Evolutionary conservation across 345 rosid species (phyloP).

Genomic region (Bruguiera gymnorhiza): DNA sequence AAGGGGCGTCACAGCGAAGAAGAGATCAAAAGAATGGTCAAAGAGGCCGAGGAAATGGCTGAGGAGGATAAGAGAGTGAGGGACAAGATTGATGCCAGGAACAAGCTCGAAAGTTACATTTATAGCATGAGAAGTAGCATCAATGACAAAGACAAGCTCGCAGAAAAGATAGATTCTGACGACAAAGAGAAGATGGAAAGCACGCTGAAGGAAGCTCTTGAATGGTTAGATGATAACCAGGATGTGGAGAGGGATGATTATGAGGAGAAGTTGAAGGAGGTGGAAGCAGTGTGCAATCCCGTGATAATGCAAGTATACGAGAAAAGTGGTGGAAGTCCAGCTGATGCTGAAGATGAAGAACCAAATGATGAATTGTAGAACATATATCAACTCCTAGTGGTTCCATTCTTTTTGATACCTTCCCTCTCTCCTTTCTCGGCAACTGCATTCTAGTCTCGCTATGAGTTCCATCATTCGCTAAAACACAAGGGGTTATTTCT

Average conservation of each 20-base stretch:
- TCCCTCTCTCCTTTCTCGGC: background rate
- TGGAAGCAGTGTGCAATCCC: conserved; percentile 51
- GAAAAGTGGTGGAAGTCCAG: conserved; percentile 32
- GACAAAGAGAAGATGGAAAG: conserved; percentile 50
- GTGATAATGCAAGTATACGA: conserved; percentile 47
- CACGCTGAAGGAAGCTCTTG: conserved; percentile 41
- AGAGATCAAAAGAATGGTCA: conserved; percentile 57
- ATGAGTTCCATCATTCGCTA: too few relatives aligned
- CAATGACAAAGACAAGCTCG: conserved; percentile 40
- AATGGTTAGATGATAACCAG: conserved; percentile 57
- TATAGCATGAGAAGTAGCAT: conserved; percentile 48
- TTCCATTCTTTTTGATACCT: background rate
- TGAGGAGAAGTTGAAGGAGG: conserved; percentile 53
- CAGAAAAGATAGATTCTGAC: conserved; percentile 41
- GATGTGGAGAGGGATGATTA: conserved; percentile 52
- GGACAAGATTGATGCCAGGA: conserved; percentile 53
- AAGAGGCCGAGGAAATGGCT: conserved; percentile 53
- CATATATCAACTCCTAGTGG: background rate
- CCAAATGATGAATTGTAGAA: conserved; percentile 45
- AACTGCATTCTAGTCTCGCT: too few relatives aligned
- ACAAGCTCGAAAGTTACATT: conserved; percentile 49
- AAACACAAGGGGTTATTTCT: too few relatives aligned
- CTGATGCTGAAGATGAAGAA: conserved; percentile 29
- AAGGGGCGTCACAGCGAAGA: conserved; percentile 53
- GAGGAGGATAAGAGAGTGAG: conserved; percentile 45